Percentiles rank a stretch among this genome's conserved stretches.
Conservation (phyloP, 352 stramenopile genomes). For the Globisporangium spiculum region DNA sequence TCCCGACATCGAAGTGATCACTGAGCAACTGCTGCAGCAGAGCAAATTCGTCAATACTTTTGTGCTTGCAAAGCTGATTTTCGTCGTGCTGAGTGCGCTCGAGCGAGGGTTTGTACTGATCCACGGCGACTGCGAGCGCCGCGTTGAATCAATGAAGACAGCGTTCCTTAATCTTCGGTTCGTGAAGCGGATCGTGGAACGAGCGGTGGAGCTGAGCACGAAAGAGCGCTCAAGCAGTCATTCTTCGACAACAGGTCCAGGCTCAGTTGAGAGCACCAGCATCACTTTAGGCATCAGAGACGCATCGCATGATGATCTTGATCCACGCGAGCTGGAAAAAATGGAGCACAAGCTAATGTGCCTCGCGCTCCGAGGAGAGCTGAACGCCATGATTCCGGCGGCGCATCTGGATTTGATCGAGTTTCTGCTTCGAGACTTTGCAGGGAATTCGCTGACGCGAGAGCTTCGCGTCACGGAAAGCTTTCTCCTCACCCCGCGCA, state of each 20-base stretch:
- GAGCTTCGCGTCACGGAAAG: slow-evolving; percentile 29
- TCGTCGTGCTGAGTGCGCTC: slow-evolving; percentile 24
- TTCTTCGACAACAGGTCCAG: background rate
- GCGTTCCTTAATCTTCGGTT: slow-evolving; percentile 17
- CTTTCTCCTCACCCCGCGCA: slow-evolving; percentile 2
- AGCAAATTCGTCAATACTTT: slow-evolving; percentile 32
- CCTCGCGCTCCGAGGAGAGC: slow-evolving; percentile 34
- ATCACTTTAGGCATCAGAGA: background rate
- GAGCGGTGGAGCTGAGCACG: slow-evolving; percentile 24
- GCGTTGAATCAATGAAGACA: background rate
- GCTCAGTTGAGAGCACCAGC: background rate
- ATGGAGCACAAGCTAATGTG: slow-evolving; percentile 42
- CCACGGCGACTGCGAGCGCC: background rate
- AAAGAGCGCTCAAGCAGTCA: background rate
- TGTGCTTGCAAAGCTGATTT: slow-evolving; percentile 35
- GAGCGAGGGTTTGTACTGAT: slow-evolving; percentile 28
- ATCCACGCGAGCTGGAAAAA: slow-evolving; percentile 25
- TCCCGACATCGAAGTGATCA: slow-evolving; percentile 39
- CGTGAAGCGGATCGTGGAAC: slow-evolving; percentile 25
- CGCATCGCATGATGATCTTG: background rate
- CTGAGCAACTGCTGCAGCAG: slow-evolving; percentile 39
- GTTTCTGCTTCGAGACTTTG: slow-evolving; percentile 41
- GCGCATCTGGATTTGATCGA: slow-evolving; percentile 35
- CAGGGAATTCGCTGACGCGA: slow-evolving; percentile 17
- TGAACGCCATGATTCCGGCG: slow-evolving; percentile 20